A percentile compares a stretch with the other conserved stretches of the same genome.
Conservation (phyloP, 352 stramenopile genomes). For the Phytophthora pinifolia region DNA sequence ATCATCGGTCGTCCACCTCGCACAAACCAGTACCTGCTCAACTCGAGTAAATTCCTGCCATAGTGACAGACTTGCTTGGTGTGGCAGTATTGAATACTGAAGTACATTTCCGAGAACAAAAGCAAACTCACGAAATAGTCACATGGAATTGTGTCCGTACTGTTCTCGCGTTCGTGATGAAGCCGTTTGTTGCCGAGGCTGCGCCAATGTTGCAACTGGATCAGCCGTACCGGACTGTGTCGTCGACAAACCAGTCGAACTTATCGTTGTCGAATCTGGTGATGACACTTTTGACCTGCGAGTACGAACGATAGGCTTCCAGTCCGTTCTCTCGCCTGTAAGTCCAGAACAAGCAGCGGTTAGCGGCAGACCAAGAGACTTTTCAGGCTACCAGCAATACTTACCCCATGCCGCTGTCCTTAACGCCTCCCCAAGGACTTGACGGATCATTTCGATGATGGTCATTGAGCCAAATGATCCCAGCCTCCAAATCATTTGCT, state of each 20-base stretch:
- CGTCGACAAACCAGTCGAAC: constrained; percentile 80
- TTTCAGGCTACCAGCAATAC: not conserved
- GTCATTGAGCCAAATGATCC: constrained; percentile 93
- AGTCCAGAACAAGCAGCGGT: not conserved
- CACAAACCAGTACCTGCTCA: too few relatives aligned
- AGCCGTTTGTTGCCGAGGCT: not conserved
- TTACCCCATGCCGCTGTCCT: constrained; percentile 66
- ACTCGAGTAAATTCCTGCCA: too few relatives aligned
- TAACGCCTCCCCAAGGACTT: constrained; percentile 71
- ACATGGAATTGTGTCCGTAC: too few relatives aligned
- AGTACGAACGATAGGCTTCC: constrained; percentile 69
- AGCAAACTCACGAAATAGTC: too few relatives aligned
- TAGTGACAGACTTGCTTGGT: too few relatives aligned
- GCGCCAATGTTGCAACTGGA: not conserved
- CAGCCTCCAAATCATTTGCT: constrained; percentile 78
- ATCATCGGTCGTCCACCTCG: too few relatives aligned
- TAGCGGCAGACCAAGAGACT: not conserved
- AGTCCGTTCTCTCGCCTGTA: constrained; percentile 85
- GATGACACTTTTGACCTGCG: constrained; percentile 76
- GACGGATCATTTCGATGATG: constrained; percentile 59
- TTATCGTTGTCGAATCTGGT: constrained; percentile 55
- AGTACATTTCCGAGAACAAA: too few relatives aligned
- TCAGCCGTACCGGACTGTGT: constrained; percentile 59
- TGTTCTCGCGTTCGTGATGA: too few relatives aligned
- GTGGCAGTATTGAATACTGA: too few relatives aligned